Evolutionary conservation across 2,329 filamentous ascomycete species (phyloP), one percentile per base, ranked within the genome.

Genomic region (Ceratocystis ficicola): DNA sequence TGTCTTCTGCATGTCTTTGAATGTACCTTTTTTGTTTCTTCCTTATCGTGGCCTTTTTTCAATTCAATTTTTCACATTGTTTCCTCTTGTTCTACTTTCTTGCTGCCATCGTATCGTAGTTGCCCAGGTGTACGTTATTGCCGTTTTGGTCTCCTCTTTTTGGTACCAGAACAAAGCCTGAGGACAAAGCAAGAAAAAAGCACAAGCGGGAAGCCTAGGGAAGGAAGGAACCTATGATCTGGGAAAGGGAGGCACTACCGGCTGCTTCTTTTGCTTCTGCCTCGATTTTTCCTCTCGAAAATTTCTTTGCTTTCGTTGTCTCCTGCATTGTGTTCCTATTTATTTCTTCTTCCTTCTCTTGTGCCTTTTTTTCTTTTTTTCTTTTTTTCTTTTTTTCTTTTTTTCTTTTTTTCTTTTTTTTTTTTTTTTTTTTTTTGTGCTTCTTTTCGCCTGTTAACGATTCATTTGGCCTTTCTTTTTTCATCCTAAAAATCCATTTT

Each of bases 171-270:
- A 30, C 55, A 28, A 52, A 52, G 55, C 30, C 36, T 41, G 36
- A 15, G 36, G 10, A 15, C 15, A 15, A 15, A 59, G 20, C 5
- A 30, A 30, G 3, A 12, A 30, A 57, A 30, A 32, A 57, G 55
- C 15, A 30, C 55, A 17, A n/a, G 28, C 55, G 55, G 55, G 55
- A 59, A 59, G 28, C 55, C 28, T 20, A 59, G 55, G 55, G 55
- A 59, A 59, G 55, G 55, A 59, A 59, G 28, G 28, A 59, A 59
- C 55, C 55, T 59, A 59, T 28, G 55, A 59, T 59, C 55, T 30
- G 36, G 55, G 28, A 32, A 59, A 59, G 55, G 17, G 55, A 59
- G 55, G 55, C 55, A 36, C 55, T 30, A 20, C 55, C 55, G 17
- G 4, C 55, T 59, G 5, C 55, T 36, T n/a, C 22, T 59, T 36